phyloP scores from a whole-genome alignment of 1,284 basidiomycete genomes.

The Ceratobasidium sp. region DNA sequence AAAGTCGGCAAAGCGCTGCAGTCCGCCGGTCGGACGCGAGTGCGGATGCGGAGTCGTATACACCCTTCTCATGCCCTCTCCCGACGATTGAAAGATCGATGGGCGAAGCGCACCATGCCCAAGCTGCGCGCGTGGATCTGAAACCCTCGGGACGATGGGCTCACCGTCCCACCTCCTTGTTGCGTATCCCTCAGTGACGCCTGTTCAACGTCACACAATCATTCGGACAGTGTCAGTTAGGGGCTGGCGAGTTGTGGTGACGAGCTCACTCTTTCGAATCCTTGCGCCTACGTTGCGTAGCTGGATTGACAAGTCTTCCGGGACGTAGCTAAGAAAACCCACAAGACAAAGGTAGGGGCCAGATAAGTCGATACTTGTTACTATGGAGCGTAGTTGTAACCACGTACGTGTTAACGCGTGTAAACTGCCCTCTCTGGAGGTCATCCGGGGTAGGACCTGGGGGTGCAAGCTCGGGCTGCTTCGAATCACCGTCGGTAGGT shows the following conservation, averaged over 20 bases:
- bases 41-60: conserved; percentile 17
- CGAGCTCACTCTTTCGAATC: conserved; percentile 45
- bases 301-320: conserved; percentile 38
- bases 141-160: conserved; percentile 28
- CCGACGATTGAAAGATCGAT: conserved; percentile 36
- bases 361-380: conserved; percentile 9
- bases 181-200: conserved; percentile 43
- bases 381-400: conserved; percentile 24
- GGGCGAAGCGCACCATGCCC: conserved; percentile 21
- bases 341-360: conserved; percentile 8
- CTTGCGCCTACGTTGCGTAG: conserved; percentile 44
- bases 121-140: conserved; percentile 35
- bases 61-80: conserved; percentile 31
- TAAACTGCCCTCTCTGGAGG: conserved; percentile 27
- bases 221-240: conserved; percentile 23
- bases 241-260: neutral
- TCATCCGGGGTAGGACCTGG: neutral
- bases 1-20: conserved; percentile 42
- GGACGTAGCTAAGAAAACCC: conserved; percentile 24
- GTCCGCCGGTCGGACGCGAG: neutral
- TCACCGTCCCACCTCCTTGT: conserved; percentile 38
- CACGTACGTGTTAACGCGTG: conserved; percentile 41
- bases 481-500: conserved; percentile 7
- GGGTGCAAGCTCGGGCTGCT: conserved; percentile 1
- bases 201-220: conserved; percentile 9